Percentiles rank a stretch among this genome's conserved stretches.
Conservation (phyloP, 1,139 yeast species). For the Meyerozyma sp. region DNA sequence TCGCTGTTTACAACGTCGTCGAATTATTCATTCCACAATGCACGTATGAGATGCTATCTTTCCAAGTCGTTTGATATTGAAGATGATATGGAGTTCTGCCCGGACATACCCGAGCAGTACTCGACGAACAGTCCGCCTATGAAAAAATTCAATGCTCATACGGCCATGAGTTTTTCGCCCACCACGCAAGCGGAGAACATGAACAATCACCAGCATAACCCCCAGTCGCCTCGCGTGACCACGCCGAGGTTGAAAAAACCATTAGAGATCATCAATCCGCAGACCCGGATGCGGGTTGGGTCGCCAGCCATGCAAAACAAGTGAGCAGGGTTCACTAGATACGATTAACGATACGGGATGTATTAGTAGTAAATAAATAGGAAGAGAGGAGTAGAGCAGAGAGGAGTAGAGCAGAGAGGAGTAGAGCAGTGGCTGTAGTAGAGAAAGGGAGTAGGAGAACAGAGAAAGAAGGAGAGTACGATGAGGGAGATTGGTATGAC, state of each 20-base stretch:
- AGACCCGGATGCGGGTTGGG: slow-evolving; percentile 62
- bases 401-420: too few relatives aligned
- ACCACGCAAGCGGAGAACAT: slow-evolving; percentile 4
- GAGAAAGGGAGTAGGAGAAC: too few relatives aligned
- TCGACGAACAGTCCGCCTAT: slow-evolving; percentile 11
- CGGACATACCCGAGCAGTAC: slow-evolving; percentile 38
- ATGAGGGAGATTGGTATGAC: too few relatives aligned
- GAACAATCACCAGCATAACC: slow-evolving; percentile 6
- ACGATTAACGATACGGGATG: background rate
- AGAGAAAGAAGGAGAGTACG: too few relatives aligned
- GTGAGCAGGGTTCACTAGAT: slow-evolving; percentile 1
- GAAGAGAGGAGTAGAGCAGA: too few relatives aligned
- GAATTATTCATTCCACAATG: slow-evolving; percentile 36
- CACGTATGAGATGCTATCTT: slow-evolving; percentile 40
- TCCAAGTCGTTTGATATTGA: slow-evolving; percentile 61
- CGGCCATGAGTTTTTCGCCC: slow-evolving; percentile 54
- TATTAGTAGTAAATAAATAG: background rate
- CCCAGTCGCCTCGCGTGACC: slow-evolving; percentile 33
- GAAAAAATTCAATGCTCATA: slow-evolving; percentile 53
- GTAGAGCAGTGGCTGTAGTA: too few relatives aligned
- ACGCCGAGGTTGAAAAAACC: slow-evolving; percentile 61
- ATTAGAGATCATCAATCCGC: slow-evolving; percentile 74
- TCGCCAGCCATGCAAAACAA: slow-evolving; percentile 39
- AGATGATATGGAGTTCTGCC: slow-evolving; percentile 65
- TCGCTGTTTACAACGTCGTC: slow-evolving; percentile 12